Evolutionary conservation across 2,329 filamentous ascomycete species (phyloP), one percentile per base, ranked within the genome.

Genomic region (Mycosphaerella sp.): DNA sequence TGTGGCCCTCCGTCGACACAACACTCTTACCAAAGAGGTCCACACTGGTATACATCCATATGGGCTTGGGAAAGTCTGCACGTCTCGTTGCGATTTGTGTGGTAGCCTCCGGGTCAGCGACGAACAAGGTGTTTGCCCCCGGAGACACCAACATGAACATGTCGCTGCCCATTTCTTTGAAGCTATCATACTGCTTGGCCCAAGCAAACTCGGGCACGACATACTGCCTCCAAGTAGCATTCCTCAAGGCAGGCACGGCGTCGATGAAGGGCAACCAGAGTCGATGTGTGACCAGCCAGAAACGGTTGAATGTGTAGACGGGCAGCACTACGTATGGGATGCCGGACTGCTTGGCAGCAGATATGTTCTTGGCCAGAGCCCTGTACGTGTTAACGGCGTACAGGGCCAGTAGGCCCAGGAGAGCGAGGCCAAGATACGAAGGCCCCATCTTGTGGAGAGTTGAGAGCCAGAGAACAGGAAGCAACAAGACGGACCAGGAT

Each of bases 11-110:
- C 2, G 84, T 82, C 0, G 81, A 82, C 21, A 91, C 71, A 1
- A 91, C 78, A 66, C 88, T 92, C 53, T 81, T 77, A 36, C 87
- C 87, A 66, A 85, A 91, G 21, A 86, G 73, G 45, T 82, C 77
- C 31, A 87, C 72, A 11, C 80, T 73, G 14, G 68, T 69, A 63
- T 87, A 87, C 51, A 79, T 71, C 54, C 79, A 70, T 11, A 80
- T 77, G 6, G 82, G 80, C 70, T 89, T 88, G 43, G 84, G 84
- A 64, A 91, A 91, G 56, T 83, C 80, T 62, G 86, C 85, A 42
- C 86, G 78, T 45, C 84, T 76, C 3, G 77, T 74, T 1, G 82
- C 81, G 50, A 92, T 79, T 66, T 87, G 83, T 53, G 76, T 76
- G 52, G 87, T 81, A 14, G 78, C 80, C 55, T 85, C 83, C 12